phyloP scores from a whole-genome alignment of 1,139 yeast genomes.

The Suhomyces bribrorum region DNA sequence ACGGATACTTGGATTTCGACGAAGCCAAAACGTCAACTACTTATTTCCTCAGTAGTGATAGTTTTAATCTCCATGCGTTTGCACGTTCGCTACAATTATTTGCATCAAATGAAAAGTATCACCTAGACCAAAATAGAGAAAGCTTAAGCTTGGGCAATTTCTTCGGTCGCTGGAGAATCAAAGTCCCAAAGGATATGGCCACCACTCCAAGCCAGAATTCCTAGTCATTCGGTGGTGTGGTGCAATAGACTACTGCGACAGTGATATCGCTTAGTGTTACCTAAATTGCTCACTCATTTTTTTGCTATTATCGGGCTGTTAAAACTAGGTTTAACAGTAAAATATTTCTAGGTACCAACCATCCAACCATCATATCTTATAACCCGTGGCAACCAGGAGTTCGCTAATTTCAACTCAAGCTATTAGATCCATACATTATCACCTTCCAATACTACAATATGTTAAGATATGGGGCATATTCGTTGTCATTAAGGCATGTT shows the following conservation, averaged over 20 bases:
- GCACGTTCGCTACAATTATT: conserved; percentile 9
- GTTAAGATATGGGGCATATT: conserved; percentile 2
- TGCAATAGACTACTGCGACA: background rate
- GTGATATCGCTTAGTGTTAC: conserved; percentile 9
- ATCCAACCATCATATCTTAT: too few relatives aligned
- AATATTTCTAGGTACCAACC: too few relatives aligned
- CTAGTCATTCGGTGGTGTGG: too few relatives aligned
- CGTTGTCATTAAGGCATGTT: conserved; percentile 2
- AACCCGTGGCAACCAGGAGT: too few relatives aligned
- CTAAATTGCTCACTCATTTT: conserved; percentile 8
- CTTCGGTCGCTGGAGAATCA: too few relatives aligned
- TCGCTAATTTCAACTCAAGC: too few relatives aligned
- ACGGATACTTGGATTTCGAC: conserved; percentile 1
- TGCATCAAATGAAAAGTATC: conserved; percentile 7
- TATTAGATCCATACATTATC: too few relatives aligned
- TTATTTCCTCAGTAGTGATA: background rate
- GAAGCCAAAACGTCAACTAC: background rate
- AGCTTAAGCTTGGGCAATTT: too few relatives aligned
- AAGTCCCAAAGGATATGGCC: too few relatives aligned
- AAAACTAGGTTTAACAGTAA: too few relatives aligned
- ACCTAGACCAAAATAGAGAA: background rate
- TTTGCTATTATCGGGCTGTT: conserved; percentile 5
- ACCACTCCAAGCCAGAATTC: too few relatives aligned
- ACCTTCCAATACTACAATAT: too few relatives aligned
- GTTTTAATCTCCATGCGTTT: conserved; percentile 5